A percentile compares a stretch with the other conserved stretches of the same genome.
Conservation (phyloP, 805 yeast genomes). For the Myxozyma mucilagina region DNA sequence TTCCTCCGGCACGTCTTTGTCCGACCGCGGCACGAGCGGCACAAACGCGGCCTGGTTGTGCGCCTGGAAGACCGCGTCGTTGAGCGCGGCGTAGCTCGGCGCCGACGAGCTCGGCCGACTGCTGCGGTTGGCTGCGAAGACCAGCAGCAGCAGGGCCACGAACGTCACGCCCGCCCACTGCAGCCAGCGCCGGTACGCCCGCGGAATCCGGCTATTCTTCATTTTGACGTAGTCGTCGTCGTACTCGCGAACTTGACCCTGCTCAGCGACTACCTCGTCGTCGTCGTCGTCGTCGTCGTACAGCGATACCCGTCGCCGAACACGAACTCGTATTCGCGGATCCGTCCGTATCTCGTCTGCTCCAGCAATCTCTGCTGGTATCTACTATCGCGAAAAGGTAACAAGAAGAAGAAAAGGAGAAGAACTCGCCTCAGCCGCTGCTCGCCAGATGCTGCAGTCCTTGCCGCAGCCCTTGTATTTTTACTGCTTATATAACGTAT, state of each 20-base stretch:
- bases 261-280: not conserved
- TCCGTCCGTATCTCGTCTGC: too few species aligned
- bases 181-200: constrained; percentile 20
- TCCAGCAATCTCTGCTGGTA: too few species aligned
- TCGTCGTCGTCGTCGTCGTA: not conserved
- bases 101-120: constrained; percentile 8
- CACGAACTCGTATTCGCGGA: too few species aligned
- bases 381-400: too few species aligned
- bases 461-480: too few species aligned
- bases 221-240: not conserved
- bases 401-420: too few species aligned
- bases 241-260: not conserved
- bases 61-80: constrained; percentile 29
- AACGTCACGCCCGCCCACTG: constrained; percentile 25
- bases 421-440: too few species aligned
- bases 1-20: constrained; percentile 25
- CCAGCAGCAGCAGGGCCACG: constrained; percentile 19
- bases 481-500: not conserved
- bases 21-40: constrained; percentile 25
- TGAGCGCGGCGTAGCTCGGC: constrained; percentile 31
- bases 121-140: constrained; percentile 7
- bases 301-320: too few species aligned
- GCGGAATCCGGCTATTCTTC: constrained; percentile 11
- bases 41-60: constrained; percentile 26
- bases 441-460: too few species aligned